A percentile compares a stretch with the other conserved stretches of the same genome.
phyloP scores from a whole-genome alignment of 768 basidiomycete genomes.

The Royoungia palumana region DNA sequence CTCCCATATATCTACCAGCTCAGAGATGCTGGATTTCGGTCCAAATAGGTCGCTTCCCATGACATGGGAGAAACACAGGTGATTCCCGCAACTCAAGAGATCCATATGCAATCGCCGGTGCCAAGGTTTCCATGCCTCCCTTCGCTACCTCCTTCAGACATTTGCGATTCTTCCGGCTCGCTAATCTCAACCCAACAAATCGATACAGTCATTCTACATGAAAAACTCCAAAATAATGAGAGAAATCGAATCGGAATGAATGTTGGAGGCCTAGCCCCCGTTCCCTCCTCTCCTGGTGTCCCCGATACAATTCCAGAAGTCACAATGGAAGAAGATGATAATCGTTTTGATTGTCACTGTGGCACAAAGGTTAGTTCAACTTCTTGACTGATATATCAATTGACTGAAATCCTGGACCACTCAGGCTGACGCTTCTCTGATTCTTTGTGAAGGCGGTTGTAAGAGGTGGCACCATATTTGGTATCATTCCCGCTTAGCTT shows the following conservation, averaged over 20 bases:
- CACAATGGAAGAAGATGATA: conserved; percentile 30
- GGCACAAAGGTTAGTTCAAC: conserved; percentile 45
- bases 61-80: conserved; percentile 52
- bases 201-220: conserved; percentile 40
- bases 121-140: conserved; percentile 5
- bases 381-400: neutral
- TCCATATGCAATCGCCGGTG: conserved; percentile 21
- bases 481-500: conserved; percentile 37
- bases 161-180: conserved; percentile 15
- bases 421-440: conserved; percentile 54
- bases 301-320: conserved; percentile 19
- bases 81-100: conserved; percentile 34
- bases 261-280: conserved; percentile 45
- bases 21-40: conserved; percentile 1
- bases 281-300: neutral
- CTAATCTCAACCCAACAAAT: conserved; percentile 27
- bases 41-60: conserved; percentile 17
- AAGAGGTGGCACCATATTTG: conserved; percentile 73
- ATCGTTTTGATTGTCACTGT: conserved; percentile 65
- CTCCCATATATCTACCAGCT: neutral
- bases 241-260: conserved; percentile 26
- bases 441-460: conserved; percentile 73
- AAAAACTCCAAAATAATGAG: conserved; percentile 18
- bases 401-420: neutral
- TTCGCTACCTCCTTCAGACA: conserved; percentile 30